Conservation (phyloP, 768 basidiomycete species). For the Suillus clintonianus region DNA sequence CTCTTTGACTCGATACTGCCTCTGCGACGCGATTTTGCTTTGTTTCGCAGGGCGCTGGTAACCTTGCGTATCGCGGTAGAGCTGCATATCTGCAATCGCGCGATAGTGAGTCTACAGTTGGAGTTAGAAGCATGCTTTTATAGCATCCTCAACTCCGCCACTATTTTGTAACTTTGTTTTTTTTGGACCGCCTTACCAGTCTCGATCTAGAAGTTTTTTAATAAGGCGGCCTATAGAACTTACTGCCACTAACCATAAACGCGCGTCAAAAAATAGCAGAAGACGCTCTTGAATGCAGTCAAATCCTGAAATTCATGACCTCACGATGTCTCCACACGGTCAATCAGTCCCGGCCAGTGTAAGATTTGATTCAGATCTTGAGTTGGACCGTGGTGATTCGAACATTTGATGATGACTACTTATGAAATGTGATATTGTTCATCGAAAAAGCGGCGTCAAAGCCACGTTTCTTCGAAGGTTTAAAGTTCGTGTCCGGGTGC, state of each 20-base stretch:
- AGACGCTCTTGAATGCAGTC: background rate
- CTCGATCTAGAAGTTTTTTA: background rate
- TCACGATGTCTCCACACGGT: background rate
- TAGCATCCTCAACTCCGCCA: background rate
- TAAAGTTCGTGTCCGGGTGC: background rate
- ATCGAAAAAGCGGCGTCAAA: background rate
- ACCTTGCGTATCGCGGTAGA: background rate
- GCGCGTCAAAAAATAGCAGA: background rate
- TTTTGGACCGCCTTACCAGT: background rate
- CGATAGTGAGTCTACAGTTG: background rate
- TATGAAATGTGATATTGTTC: background rate
- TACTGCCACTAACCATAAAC: background rate
- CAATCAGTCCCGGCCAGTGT: background rate
- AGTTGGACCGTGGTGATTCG: background rate
- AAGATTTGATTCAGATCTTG: background rate
- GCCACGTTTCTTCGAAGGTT: background rate
- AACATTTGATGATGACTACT: background rate
- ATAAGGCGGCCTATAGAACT: background rate
- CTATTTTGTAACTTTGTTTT: background rate
- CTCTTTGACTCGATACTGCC: constrained; percentile 32
- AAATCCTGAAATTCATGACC: background rate
- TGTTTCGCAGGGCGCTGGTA: constrained; percentile 1
- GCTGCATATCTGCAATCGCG: background rate
- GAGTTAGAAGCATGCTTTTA: background rate
- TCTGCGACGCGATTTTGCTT: constrained; percentile 19